Base-by-base conservation (phyloP, 2,329 filamentous ascomycete genomes). In the Paecilomyces fulvus region DNA sequence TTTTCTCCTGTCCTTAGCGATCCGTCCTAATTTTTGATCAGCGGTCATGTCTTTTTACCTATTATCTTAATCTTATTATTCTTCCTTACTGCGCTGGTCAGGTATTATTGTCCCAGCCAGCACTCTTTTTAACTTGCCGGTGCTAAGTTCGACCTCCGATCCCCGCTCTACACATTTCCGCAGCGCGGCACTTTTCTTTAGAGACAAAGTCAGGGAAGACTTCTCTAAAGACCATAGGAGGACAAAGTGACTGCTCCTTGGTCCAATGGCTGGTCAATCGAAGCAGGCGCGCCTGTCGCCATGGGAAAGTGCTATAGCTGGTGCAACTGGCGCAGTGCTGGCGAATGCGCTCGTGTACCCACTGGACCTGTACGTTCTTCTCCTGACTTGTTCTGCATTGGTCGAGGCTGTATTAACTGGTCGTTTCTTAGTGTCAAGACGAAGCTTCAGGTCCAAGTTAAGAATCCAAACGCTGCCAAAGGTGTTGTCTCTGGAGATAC, bases 291-390 rank as follows among this genome's bases (percentile, higher is more conserved):
- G 79, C 63, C 83, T 97, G 58, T 91, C 94, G 48, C 89, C 94
- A 55, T 97, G 92, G 92, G 92, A 92, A 55, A 87, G 87, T 69
- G 94, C 94, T 55, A 85, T 96, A 63, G 92, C 94, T 60, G 94
- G 94, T 67, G 90, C 94, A 54, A 89, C 90, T 20, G 94, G 94
- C 59, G 94, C 94, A 51, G 90, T 97, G 37, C 80, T 99, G 58
- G 94, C 94, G 57, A 99, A 99, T 79, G 89, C 92, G 49, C 77
- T 96, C 60, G 92, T 97, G 57, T 99, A 99, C 74, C 94, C 94
- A 51, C 81, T 99, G 59, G 94, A 99, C 75, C 92, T 99, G 92
- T 96, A 79, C 79, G 88, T 76, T 43, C 28, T 30, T 25, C 49
- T 23, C 52, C 51, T 30, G 11, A 30, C 51, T 31, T 12, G 25